These are phyloP conservation scores for Quercus dentata DNA, from an alignment of 306 rosid species.

Conservation along the genomic window DNA sequence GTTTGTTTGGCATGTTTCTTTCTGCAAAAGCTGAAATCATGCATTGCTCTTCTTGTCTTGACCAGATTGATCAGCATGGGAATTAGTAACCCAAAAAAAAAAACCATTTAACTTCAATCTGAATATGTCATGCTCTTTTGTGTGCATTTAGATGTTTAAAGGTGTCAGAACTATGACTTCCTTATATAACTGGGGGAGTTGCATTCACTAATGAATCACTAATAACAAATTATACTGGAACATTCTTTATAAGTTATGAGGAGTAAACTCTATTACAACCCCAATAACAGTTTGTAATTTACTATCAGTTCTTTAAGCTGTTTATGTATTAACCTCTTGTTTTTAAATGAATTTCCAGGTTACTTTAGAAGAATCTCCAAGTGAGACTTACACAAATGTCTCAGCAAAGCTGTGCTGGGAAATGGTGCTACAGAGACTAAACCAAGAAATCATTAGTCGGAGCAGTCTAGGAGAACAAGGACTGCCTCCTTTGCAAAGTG, in stretches of 20 bases:
- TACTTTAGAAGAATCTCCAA: slow-evolving; percentile 61
- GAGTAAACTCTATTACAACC: background rate
- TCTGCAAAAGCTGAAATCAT: background rate
- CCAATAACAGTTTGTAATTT: background rate
- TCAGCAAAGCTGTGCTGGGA: slow-evolving; percentile 80
- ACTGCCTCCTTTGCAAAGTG: slow-evolving; percentile 39
- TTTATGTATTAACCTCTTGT: background rate
- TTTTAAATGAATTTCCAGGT: slow-evolving; percentile 53
- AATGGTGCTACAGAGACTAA: slow-evolving; percentile 56
- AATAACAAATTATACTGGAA: background rate
- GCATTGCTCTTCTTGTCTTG: background rate
- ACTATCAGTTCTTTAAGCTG: background rate
- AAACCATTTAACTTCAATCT: background rate
- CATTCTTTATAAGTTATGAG: background rate
- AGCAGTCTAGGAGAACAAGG: slow-evolving; percentile 38
- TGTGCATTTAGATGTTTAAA: background rate
- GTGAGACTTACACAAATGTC: slow-evolving; percentile 43
- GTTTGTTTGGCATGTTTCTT: background rate
- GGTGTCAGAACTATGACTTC: background rate
- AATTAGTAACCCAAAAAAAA: background rate
- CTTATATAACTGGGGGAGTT: background rate
- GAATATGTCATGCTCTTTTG: background rate
- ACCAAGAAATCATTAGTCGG: slow-evolving; percentile 38
- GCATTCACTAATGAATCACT: background rate
- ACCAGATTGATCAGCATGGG: background rate